phyloP scores from a whole-genome alignment of 768 basidiomycete genomes.

The Podaxis sp. region DNA sequence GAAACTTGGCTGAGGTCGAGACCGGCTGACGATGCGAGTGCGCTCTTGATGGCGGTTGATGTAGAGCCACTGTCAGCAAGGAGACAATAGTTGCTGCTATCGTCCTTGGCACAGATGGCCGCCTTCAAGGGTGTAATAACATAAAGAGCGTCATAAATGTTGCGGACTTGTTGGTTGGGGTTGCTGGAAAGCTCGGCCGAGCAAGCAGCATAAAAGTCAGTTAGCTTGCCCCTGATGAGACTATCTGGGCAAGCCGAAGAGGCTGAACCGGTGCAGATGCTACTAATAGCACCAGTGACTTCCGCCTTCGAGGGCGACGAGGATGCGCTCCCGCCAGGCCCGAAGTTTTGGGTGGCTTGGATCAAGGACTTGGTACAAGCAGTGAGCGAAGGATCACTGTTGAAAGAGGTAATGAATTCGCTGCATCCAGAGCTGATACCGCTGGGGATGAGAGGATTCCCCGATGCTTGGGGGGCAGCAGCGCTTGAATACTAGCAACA shows the following conservation, averaged over 20 bases:
- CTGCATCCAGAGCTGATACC: constrained; percentile 57
- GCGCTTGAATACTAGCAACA: constrained; percentile 23
- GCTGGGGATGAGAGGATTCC: constrained; percentile 64
- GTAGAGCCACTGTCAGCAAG: constrained; percentile 39
- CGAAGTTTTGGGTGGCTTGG: constrained; percentile 55
- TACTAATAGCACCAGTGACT: constrained; percentile 51
- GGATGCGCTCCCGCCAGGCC: constrained; percentile 43
- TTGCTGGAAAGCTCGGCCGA: constrained; percentile 60
- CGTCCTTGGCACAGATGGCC: constrained; percentile 78
- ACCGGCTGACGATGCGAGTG: constrained; percentile 18
- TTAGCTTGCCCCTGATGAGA: constrained; percentile 59
- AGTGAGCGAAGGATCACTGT: constrained; percentile 55
- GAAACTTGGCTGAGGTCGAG: constrained; percentile 6
- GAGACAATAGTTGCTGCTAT: constrained; percentile 69
- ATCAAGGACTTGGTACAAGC: constrained; percentile 67
- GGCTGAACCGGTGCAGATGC: constrained; percentile 52
- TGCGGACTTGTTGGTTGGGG: constrained; percentile 49
- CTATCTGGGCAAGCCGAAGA: constrained; percentile 53
- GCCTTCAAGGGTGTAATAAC: constrained; percentile 57
- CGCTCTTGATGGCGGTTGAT: constrained; percentile 24
- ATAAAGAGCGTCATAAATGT: constrained; percentile 82
- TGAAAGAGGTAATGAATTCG: constrained; percentile 59
- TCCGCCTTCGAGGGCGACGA: constrained; percentile 38
- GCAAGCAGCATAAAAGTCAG: constrained; percentile 73
- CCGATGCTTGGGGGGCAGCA: constrained; percentile 26